Percentiles rank a stretch among this genome's conserved stretches.
Conservation (phyloP, 192 early-diverging fungal species). For the Coemansia nantahalensis region DNA sequence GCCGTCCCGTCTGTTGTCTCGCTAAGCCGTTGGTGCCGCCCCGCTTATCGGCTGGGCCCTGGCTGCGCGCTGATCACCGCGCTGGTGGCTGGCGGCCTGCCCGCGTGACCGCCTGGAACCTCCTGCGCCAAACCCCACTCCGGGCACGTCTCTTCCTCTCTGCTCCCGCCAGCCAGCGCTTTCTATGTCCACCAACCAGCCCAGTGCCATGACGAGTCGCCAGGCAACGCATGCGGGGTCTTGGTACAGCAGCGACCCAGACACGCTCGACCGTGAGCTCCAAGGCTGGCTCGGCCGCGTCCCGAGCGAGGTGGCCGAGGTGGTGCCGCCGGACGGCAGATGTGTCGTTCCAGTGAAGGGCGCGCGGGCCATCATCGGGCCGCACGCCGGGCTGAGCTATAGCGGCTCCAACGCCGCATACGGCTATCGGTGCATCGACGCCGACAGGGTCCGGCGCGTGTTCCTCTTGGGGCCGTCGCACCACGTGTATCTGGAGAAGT, state of each 20-base stretch:
- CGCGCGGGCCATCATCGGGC: constrained; percentile 43
- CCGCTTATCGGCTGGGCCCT: too few species aligned
- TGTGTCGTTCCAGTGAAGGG: constrained; percentile 17
- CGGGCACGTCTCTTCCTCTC: neutral
- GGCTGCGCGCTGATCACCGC: too few species aligned
- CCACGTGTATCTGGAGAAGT: constrained; percentile 76
- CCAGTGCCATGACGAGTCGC: constrained; percentile 19
- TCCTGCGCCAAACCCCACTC: too few species aligned
- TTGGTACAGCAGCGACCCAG: constrained; percentile 62
- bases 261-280: constrained; percentile 23
- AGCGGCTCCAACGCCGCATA: constrained; percentile 88
- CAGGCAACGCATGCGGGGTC: constrained; percentile 65
- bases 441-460: constrained; percentile 61
- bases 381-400: constrained; percentile 89
- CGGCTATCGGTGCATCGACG: constrained; percentile 76
- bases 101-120: too few species aligned
- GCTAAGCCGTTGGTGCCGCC: too few species aligned
- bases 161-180: neutral
- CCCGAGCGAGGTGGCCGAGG: constrained; percentile 16
- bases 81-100: too few species aligned
- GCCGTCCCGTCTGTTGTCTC: too few species aligned
- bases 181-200: neutral
- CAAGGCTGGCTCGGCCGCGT: constrained; percentile 35
- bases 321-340: constrained; percentile 14
- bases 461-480: constrained; percentile 95